A percentile compares a stretch with the other conserved stretches of the same genome.
These are phyloP conservation scores for Apium graveolens DNA, from an alignment of 129 eudicot species.

Conservation along the genomic window DNA sequence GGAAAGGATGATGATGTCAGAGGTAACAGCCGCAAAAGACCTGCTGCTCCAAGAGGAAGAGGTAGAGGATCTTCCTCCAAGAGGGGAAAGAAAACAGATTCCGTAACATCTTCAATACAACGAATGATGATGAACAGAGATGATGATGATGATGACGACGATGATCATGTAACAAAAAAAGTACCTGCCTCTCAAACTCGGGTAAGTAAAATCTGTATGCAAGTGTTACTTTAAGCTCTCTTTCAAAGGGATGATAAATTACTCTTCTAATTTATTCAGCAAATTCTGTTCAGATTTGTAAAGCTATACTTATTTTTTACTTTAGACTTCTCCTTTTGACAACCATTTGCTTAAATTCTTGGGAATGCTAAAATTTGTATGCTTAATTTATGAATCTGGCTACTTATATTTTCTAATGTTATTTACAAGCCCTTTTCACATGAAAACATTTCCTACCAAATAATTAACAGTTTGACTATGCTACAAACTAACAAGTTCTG, in stretches of 20 bases:
- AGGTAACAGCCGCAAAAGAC: constrained; percentile 74
- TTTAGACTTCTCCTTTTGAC: not conserved
- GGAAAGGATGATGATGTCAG: constrained; percentile 51
- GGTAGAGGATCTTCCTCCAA: constrained; percentile 32
- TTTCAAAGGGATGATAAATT: not conserved
- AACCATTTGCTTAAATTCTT: not conserved
- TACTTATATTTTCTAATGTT: not conserved
- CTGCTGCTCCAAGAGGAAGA: constrained; percentile 88
- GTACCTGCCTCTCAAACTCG: constrained; percentile 49
- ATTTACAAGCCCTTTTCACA: not conserved
- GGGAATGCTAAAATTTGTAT: not conserved
- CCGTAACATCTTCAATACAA: constrained; percentile 62
- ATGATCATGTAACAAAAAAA: constrained; percentile 47
- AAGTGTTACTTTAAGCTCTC: not conserved
- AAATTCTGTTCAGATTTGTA: not conserved
- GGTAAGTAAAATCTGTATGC: constrained; percentile 33
- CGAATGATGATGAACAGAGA: constrained; percentile 50
- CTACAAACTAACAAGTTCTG: constrained; percentile 5
- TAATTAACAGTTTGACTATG: not conserved
- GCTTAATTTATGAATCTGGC: not conserved
- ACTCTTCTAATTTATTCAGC: not conserved
- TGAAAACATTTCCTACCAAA: not conserved
- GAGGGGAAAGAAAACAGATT: constrained; percentile 78
- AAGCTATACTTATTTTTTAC: not conserved
- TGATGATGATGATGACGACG: constrained; percentile 78